phyloP scores from a whole-genome alignment of 768 basidiomycete species.

The Lactarius vividus region DNA sequence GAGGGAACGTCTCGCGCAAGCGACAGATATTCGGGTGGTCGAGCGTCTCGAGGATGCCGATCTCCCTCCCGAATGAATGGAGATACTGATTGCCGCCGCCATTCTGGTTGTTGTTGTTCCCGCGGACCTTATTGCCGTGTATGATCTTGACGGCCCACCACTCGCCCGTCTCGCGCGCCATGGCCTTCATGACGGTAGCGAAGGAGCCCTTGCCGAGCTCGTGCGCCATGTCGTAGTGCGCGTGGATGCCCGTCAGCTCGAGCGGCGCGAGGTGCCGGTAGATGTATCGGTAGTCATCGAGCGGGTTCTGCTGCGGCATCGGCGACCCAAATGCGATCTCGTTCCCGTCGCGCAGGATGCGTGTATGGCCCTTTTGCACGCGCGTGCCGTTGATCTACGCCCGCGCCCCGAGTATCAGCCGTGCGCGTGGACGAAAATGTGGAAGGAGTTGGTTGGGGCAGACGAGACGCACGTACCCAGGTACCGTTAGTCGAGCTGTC shows the following conservation, averaged over 20 bases:
- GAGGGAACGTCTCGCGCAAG: conserved; percentile 72
- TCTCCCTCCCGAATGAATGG: conserved; percentile 61
- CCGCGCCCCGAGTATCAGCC: not conserved
- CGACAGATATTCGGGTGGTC: conserved; percentile 82
- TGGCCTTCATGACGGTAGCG: conserved; percentile 83
- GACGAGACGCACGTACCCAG: conserved; percentile 45
- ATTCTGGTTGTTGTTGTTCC: conserved; percentile 11
- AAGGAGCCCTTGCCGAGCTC: conserved; percentile 91
- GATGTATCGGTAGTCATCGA: conserved; percentile 77
- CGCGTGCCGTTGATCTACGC: conserved; percentile 63
- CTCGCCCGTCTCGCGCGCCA: conserved; percentile 65
- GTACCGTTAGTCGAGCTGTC: conserved; percentile 75
- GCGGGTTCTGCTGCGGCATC: conserved; percentile 43
- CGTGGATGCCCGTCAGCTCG: conserved; percentile 55
- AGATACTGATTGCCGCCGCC: conserved; percentile 18
- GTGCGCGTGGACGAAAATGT: not conserved
- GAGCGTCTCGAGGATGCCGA: conserved; percentile 72
- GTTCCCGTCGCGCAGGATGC: conserved; percentile 72
- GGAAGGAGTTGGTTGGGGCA: not conserved
- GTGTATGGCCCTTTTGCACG: conserved; percentile 54
- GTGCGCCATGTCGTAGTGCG: conserved; percentile 59
- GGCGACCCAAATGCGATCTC: conserved; percentile 82
- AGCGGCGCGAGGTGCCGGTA: conserved; percentile 61
- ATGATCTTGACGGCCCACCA: conserved; percentile 92
- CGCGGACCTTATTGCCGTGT: conserved; percentile 46